Percentiles rank a stretch among this genome's conserved stretches.
Conservation (phyloP, 1,284 basidiomycete genomes). For the Heterobasidion irregulare region DNA sequence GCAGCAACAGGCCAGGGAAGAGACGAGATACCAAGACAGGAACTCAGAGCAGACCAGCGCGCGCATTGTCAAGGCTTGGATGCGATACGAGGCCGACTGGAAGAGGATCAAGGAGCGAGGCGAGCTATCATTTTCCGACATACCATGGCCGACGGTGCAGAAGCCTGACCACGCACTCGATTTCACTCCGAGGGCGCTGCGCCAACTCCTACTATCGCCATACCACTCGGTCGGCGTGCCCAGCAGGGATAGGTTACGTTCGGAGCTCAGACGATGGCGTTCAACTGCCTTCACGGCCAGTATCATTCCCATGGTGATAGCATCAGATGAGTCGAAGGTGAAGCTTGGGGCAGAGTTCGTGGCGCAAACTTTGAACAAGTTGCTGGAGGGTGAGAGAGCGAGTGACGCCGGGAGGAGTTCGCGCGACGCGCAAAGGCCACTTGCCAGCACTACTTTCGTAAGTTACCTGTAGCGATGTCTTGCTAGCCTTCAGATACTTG, state of each 20-base stretch:
- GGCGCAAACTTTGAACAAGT: conserved; percentile 62
- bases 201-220: too few species aligned
- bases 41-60: background rate
- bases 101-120: conserved; percentile 26
- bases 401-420: too few species aligned
- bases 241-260: conserved; percentile 55
- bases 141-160: conserved; percentile 59
- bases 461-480: too few species aligned
- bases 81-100: conserved; percentile 57
- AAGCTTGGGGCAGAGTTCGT: conserved; percentile 63
- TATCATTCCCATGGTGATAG: conserved; percentile 40
- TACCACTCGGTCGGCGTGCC: conserved; percentile 23
- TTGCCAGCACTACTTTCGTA: too few species aligned
- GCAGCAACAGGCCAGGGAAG: conserved; percentile 6
- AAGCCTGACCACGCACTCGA: conserved; percentile 34
- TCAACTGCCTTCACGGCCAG: conserved; percentile 60
- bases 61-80: conserved; percentile 41
- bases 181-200: conserved; percentile 27
- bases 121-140: conserved; percentile 42
- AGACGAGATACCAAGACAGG: too few species aligned
- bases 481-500: too few species aligned
- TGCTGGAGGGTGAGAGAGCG: conserved; percentile 39
- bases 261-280: conserved; percentile 66
- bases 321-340: conserved; percentile 46
- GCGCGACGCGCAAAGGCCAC: too few species aligned